A percentile compares a stretch with the other conserved stretches of the same genome.
These are phyloP conservation scores for Papilionanthe hybrid DNA, from an alignment of 116 monocot genomes.

Conservation along the genomic window DNA sequence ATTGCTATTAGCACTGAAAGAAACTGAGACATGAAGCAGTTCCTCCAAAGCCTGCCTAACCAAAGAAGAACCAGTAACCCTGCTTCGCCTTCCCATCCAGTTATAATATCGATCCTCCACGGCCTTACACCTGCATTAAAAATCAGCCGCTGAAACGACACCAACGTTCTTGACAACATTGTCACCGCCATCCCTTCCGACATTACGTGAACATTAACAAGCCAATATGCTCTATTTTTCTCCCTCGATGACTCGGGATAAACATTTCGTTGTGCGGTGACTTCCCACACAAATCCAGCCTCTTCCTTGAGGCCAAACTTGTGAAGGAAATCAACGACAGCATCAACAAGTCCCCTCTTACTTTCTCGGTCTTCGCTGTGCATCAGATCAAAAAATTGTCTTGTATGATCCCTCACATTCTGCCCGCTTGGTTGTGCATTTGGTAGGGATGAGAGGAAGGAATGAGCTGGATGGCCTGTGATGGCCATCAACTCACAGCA, in stretches of 20 bases:
- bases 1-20: constrained; percentile 63
- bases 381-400: constrained; percentile 71
- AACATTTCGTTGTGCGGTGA: constrained; percentile 64
- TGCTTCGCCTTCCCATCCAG: constrained; percentile 92
- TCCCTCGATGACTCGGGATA: constrained; percentile 81
- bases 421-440: constrained; percentile 73
- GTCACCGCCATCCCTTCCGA: constrained; percentile 89
- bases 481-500: too few species aligned
- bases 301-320: constrained; percentile 89
- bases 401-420: constrained; percentile 67
- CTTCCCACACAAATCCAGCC: constrained; percentile 95
- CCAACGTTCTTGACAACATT: constrained; percentile 77
- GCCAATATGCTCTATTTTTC: constrained; percentile 68
- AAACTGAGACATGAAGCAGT: constrained; percentile 50
- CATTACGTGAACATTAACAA: constrained; percentile 95
- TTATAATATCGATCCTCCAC: constrained; percentile 78
- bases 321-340: constrained; percentile 89
- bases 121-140: constrained; percentile 41
- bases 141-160: constrained; percentile 67
- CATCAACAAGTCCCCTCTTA: constrained; percentile 86
- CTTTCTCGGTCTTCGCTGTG: constrained; percentile 93
- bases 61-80: constrained; percentile 74
- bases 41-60: constrained; percentile 75
- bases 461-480: too few species aligned
- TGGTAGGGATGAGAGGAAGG: constrained; percentile 59